Percentiles rank a stretch among this genome's conserved stretches.
Evolutionary conservation across 169 alveolate genomes (phyloP).

Genomic region (Plasmodium coatneyi): DNA sequence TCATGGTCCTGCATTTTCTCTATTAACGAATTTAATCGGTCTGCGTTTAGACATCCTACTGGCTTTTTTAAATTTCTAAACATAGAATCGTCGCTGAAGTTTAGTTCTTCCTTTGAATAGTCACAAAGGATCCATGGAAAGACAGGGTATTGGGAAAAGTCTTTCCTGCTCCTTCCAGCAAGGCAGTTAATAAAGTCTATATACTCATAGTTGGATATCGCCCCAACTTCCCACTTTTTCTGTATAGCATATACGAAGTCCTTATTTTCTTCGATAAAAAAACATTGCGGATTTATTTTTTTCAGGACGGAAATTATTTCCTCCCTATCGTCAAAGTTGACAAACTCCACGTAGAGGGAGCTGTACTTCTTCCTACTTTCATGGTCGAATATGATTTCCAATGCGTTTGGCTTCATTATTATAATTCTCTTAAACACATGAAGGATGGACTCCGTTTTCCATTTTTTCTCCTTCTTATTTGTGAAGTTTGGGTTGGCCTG

Average conservation of each 20-base stretch:
- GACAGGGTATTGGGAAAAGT: conserved; percentile 96
- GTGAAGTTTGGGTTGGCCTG: conserved; percentile 89
- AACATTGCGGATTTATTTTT: conserved; percentile 75
- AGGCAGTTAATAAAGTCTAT: conserved; percentile 93
- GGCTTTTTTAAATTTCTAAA: conserved; percentile 94
- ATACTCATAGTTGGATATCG: conserved; percentile 94
- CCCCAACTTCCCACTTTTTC: conserved; percentile 92
- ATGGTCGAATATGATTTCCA: conserved; percentile 88
- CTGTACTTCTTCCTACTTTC: conserved; percentile 79
- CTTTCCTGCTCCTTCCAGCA: conserved; percentile 94
- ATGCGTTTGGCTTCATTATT: conserved; percentile 84
- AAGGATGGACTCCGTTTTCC: conserved; percentile 79
- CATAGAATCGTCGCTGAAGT: conserved; percentile 79
- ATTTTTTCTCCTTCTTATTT: conserved; percentile 84
- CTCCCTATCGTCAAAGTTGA: conserved; percentile 82
- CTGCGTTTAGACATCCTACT: conserved; percentile 91
- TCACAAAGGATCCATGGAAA: conserved; percentile 97
- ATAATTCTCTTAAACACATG: conserved; percentile 86
- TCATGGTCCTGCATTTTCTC: conserved; percentile 87
- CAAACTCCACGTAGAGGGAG: conserved; percentile 86
- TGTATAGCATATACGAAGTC: conserved; percentile 82
- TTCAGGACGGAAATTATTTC: conserved; percentile 77
- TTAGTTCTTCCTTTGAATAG: conserved; percentile 82
- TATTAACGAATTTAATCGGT: conserved; percentile 85
- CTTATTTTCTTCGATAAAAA: conserved; percentile 81